Conservation (phyloP, 805 yeast species). For the Zygosaccharomyces bisporus region DNA sequence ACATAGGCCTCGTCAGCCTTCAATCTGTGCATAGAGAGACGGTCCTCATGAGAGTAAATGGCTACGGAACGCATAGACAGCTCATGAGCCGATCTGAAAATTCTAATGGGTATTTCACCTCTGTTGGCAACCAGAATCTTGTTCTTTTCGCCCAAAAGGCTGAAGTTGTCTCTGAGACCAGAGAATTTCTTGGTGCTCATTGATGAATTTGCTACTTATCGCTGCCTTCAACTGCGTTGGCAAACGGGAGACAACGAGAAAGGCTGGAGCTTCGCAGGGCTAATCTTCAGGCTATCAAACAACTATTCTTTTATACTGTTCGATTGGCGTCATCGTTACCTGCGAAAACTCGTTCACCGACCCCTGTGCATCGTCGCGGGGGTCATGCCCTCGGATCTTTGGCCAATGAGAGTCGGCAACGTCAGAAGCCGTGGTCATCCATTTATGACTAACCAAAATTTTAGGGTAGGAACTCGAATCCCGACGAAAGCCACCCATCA, state of each 20-base stretch:
- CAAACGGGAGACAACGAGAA: not conserved
- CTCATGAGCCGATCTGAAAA: slow-evolving; percentile 97
- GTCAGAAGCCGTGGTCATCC: slow-evolving; percentile 12
- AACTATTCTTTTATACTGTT: slow-evolving; percentile 2
- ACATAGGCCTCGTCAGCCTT: slow-evolving; percentile 93
- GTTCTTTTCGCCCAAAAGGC: slow-evolving; percentile 40
- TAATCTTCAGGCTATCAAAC: not conserved
- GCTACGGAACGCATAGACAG: slow-evolving; percentile 96
- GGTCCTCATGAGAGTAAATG: slow-evolving; percentile 92
- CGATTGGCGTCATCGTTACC: not conserved
- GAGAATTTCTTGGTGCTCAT: slow-evolving; percentile 24
- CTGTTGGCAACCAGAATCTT: slow-evolving; percentile 78
- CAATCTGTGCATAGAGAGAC: slow-evolving; percentile 89
- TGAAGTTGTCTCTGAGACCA: slow-evolving; percentile 35
- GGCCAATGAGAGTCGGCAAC: slow-evolving; percentile 11
- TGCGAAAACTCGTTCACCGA: slow-evolving; percentile 3
- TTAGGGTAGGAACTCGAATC: slow-evolving; percentile 1
- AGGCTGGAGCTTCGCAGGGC: not conserved
- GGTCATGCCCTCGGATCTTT: slow-evolving; percentile 1
- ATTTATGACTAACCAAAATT: slow-evolving; percentile 11
- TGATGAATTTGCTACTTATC: slow-evolving; percentile 1
- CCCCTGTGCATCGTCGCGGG: slow-evolving; percentile 1
- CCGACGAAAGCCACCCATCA: slow-evolving; percentile 1
- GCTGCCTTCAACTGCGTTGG: not conserved
- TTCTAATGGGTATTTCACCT: slow-evolving; percentile 83